phyloP scores from a whole-genome alignment of 2,329 filamentous ascomycete species.

The Fusarium anthophilum region DNA sequence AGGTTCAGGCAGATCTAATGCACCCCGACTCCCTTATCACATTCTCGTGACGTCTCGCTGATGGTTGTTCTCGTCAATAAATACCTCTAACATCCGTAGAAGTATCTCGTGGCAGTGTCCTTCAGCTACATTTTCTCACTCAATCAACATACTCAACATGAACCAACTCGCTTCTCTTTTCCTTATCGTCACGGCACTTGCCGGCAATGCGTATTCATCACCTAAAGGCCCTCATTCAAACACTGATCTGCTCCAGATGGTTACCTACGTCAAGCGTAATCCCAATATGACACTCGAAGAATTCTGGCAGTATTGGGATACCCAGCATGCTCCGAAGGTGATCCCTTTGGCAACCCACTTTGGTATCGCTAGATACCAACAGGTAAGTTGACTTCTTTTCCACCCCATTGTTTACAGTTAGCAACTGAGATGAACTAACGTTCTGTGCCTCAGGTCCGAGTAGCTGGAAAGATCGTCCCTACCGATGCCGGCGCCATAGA shows the following conservation, averaged over 20 bases:
- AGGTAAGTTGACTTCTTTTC: neutral
- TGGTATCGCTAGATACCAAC: constrained; percentile 44
- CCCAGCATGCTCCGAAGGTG: constrained; percentile 44
- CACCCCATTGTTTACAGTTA: no score
- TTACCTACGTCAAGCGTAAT: constrained; percentile 44
- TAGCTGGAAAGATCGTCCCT: constrained; percentile 41
- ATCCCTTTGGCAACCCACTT: constrained; percentile 41
- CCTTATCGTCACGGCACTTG: neutral
- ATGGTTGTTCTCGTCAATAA: rapidly evolving
- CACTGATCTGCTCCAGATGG: constrained; percentile 42
- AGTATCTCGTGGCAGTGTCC: no score
- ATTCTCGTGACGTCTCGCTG: rapidly evolving
- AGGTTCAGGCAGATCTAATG: neutral
- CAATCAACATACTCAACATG: neutral
- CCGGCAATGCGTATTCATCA: neutral
- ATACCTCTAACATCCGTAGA: no score
- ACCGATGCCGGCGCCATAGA: constrained; percentile 25
- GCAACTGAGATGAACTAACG: no score
- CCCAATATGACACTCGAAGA: constrained; percentile 37
- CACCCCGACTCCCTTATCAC: neutral
- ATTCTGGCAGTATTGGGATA: constrained; percentile 46
- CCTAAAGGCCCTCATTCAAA: constrained; percentile 46
- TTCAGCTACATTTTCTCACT: no score
- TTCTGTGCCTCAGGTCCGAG: constrained; percentile 32
- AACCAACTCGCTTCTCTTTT: neutral